Base-by-base conservation (phyloP, 2,329 filamentous ascomycete genomes). In the Apiospora saccharicola region DNA sequence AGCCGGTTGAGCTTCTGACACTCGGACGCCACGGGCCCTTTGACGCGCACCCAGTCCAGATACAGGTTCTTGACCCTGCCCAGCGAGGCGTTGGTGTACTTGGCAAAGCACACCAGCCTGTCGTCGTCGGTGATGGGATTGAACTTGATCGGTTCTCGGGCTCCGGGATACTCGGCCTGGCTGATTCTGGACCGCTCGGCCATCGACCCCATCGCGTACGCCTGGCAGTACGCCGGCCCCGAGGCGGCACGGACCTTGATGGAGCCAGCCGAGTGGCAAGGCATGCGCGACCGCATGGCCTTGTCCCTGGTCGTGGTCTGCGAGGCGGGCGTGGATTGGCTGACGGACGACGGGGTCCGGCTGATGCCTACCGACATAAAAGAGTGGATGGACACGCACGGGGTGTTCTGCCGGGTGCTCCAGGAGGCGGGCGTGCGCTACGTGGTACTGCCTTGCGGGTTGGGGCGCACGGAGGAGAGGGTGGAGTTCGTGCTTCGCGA, bases 131-230 rank as follows among this genome's bases (percentile, higher is more conserved):
- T 83, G 24, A 84, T 80, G 44, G 78, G 74, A 3, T 77, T 77
- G 72, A 84, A 84, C 14, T 73, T 76, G 5, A 83, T 37, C 4
- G 79, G 80, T 69, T 84, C 83, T 67, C 78, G 80, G n/a, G 72
- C 81, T 2, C 80, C 82, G n/a, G 82, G 81, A 74, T 85, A 85
- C 47, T 78, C 76, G 22, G 75, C 43, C 13, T 83, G 81, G 81
- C 82, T 83, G 71, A 81, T 86, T 67, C 83, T 82, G 10, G 84
- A 86, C 74, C 80, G 85, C 10, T 86, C 84, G 1, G 82, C 82
- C 1, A 71, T 84, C 2, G 84, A 86, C 71, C 82, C 84, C 1
- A 73, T 86, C n/a, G 80, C 81, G 7, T 86, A 86, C 70, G 79
- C 84, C 0, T 72, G 73, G 12, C 68, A 76, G 44, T 81, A 81